These are phyloP conservation scores for Dryas alaskensis DNA, from an alignment of 306 rosid genomes.

Conservation along the genomic window DNA sequence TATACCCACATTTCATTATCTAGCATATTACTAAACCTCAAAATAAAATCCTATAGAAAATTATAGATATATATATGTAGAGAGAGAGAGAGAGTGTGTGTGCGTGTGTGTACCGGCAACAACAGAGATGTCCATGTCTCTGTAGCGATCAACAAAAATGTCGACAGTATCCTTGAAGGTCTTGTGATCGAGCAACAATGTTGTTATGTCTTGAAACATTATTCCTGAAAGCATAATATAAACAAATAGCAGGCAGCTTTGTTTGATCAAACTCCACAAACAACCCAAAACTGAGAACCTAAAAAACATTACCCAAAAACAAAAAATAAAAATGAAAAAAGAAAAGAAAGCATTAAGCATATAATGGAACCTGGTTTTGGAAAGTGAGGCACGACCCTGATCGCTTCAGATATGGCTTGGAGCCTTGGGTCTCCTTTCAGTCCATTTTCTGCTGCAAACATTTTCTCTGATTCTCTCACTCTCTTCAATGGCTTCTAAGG, in stretches of 20 bases:
- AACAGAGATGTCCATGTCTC: slow-evolving; percentile 91
- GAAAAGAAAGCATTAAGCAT: not conserved
- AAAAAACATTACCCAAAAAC: not conserved
- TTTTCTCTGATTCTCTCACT: slow-evolving; percentile 22
- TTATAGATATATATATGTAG: not conserved
- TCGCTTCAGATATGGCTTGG: slow-evolving; percentile 78
- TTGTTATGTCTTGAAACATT: slow-evolving; percentile 98
- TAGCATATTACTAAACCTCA: not conserved
- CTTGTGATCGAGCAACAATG: slow-evolving; percentile 96
- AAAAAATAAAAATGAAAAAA: not conserved
- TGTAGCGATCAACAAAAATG: slow-evolving; percentile 99
- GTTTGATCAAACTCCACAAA: slow-evolving; percentile 18
- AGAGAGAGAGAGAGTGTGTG: not conserved
- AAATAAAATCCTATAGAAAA: not conserved
- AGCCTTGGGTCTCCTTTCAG: slow-evolving; percentile 95
- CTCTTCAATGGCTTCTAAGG: slow-evolving; percentile 12
- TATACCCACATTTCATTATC: slow-evolving; percentile 13
- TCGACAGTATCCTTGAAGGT: slow-evolving; percentile 88
- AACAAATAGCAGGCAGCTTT: slow-evolving; percentile 8
- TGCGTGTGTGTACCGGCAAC: slow-evolving; percentile 66
- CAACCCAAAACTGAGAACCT: slow-evolving; percentile 12
- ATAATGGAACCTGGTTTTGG: slow-evolving; percentile 66
- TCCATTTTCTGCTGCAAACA: slow-evolving; percentile 96
- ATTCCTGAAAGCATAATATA: slow-evolving; percentile 54
- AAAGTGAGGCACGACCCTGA: slow-evolving; percentile 95